phyloP scores from a whole-genome alignment of 768 basidiomycete genomes.

The Collybia nuda region DNA sequence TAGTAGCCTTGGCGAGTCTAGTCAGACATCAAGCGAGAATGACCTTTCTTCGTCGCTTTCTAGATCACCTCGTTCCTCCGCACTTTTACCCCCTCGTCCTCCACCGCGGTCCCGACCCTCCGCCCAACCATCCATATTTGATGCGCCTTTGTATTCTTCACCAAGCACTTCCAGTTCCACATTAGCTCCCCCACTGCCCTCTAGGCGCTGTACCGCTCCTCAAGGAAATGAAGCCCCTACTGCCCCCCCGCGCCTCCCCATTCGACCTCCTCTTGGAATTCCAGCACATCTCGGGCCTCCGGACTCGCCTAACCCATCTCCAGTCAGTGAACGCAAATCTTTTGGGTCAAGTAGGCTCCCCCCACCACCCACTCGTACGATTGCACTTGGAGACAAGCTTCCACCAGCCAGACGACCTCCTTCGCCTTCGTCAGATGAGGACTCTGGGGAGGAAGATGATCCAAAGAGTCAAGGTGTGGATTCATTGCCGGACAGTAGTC shows the following conservation, averaged over 20 bases:
- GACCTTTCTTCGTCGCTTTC: slow-evolving; percentile 18
- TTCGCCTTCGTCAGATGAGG: slow-evolving; percentile 48
- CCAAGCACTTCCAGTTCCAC: slow-evolving; percentile 16
- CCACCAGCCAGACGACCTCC: slow-evolving; percentile 56
- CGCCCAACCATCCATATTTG: slow-evolving; percentile 10
- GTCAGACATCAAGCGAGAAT: slow-evolving; percentile 38
- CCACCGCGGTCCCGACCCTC: slow-evolving; percentile 32
- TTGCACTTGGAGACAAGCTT: slow-evolving; percentile 67
- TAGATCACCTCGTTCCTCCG: slow-evolving; percentile 8
- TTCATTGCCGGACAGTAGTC: slow-evolving; percentile 65
- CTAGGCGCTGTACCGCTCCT: slow-evolving; percentile 33
- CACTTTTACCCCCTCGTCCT: slow-evolving; percentile 27
- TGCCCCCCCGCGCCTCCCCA: slow-evolving; percentile 24
- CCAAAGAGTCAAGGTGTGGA: slow-evolving; percentile 42
- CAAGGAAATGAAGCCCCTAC: slow-evolving; percentile 18
- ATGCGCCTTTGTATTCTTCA: slow-evolving; percentile 14
- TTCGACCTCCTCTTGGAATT: slow-evolving; percentile 21
- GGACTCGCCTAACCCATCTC: slow-evolving; percentile 10
- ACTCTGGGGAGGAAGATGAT: slow-evolving; percentile 64
- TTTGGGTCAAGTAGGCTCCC: slow-evolving; percentile 47
- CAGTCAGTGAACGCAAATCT: slow-evolving; percentile 34
- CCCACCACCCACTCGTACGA: slow-evolving; percentile 76
- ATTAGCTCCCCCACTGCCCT: slow-evolving; percentile 41
- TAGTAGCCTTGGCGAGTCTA: slow-evolving; percentile 28
- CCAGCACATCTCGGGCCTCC: slow-evolving; percentile 11